Evolutionary conservation across 2,329 filamentous ascomycete species (phyloP).

Genomic region (Coniochaeta sp.): DNA sequence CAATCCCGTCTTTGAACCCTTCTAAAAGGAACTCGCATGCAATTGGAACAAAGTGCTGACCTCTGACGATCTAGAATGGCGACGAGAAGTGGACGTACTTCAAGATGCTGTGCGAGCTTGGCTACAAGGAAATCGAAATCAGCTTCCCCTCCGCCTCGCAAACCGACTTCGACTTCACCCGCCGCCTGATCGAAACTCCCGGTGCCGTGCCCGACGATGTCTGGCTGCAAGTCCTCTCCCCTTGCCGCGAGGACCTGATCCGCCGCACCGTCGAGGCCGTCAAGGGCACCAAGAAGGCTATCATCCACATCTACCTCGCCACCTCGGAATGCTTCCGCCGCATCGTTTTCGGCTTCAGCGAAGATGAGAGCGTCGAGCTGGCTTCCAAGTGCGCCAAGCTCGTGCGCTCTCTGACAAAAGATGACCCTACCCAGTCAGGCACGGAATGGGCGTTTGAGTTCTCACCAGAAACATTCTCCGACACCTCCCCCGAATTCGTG

Average conservation of each 20-base stretch:
- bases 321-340: constrained; percentile 93
- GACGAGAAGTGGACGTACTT: constrained; percentile 96
- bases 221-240: constrained; percentile 84
- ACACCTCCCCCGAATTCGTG: constrained; percentile 77
- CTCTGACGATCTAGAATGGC: too few species aligned
- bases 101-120: constrained; percentile 83
- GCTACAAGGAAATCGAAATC: constrained; percentile 97
- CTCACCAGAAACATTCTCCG: constrained; percentile 83
- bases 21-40: too few species aligned
- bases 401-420: constrained; percentile 84
- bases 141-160: constrained; percentile 92
- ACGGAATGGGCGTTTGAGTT: constrained; percentile 76
- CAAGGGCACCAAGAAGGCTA: constrained; percentile 83
- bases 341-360: constrained; percentile 81
- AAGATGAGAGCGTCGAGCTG: constrained; percentile 72
- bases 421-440: constrained; percentile 47
- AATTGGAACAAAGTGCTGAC: too few species aligned
- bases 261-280: constrained; percentile 81
- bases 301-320: constrained; percentile 92
- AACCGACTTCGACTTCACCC: constrained; percentile 93
- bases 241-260: constrained; percentile 88
- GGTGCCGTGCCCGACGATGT: constrained; percentile 82
- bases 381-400: constrained; percentile 82
- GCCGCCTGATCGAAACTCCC: constrained; percentile 76
- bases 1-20: too few species aligned